Evolutionary conservation across 352 stramenopile species (phyloP), one percentile per base, ranked within the genome.

Genomic region (Phytophthora ramorum): DNA sequence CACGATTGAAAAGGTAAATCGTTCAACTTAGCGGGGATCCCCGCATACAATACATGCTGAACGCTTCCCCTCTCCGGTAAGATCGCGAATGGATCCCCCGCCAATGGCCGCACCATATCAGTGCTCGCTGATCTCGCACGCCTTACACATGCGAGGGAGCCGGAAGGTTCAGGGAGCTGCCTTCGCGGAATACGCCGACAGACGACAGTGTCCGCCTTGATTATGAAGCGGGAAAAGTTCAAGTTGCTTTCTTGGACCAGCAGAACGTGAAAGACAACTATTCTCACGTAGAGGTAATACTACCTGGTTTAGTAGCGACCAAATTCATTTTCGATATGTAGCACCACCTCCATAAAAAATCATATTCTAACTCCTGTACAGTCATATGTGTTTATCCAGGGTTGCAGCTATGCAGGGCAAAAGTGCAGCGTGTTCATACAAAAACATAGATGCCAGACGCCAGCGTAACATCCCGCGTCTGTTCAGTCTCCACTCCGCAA

Each of bases 91-190:
- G 28, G 54, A 45, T 45, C 43, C 30, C 54, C 10, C n/a, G 19
- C 46, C 38, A 13, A 8, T 45, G 16, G 35, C 24, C 4, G 10
- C 34, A 8, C 34, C 34, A 43, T 63, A 53, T 53, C 52, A 63
- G 50, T 38, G 32, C 28, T 59, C 38, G 30, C 58, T 61, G 41
- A 61, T 62, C 60, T 63, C 51, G 43, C 59, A 50, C 32, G 30
- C 22, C 24, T 22, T 30, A 41, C 35, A 41, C 35, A 41, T 44
- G 37, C 20, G 22, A 30, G 24, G 46, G 26, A 58, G 47, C 46
- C 35, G 46, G 57, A 58, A 65, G 43, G 28, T 63, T 68, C 60
- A 34, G 34, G 60, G 60, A 68, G 48, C n/a, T 38, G 13, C 43
- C 28, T 26, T 24, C 46, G 35, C 26, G 26, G 24, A 43, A 44